Evolutionary conservation across 2,329 filamentous ascomycete species (phyloP), one percentile per base, ranked within the genome.

Genomic region (Alternaria hordeiaustralica): DNA sequence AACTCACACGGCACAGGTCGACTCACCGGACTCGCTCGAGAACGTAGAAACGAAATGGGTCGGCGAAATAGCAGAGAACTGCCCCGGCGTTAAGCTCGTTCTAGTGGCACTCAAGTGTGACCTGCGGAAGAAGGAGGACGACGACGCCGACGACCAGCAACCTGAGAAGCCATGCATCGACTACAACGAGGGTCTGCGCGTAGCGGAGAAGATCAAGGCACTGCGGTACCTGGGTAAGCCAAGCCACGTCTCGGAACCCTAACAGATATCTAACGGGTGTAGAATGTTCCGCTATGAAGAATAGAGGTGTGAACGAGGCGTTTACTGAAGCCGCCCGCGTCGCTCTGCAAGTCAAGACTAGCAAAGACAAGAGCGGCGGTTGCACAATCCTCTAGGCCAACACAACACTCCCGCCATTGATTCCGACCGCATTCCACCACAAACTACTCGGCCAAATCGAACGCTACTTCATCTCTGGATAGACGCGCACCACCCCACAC

Each of bases 41-140:
- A 99, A 99, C 87, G 94, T 99, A 65, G 94, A 97, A 81, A 95
- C 93, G 73, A 99, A 99, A 84, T 99, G 96, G 96, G 93, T 97
- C 6, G 92, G 93, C 66, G 96, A 99, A 82, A 99, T 99, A 71
- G 92, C 94, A 67, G 96, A 99, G 83, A 97, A 99, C 83, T 98
- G 96, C 82, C 93, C 94, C 2, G 93, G 92, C 62, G 96, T 97
- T 68, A 97, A 96, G 81, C 88, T 99, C 49, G 96, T 99, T 18
- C 87, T 99, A 8, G 94, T 97, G 5, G 96, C 96, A 23, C 87
- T 99, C 71, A 99, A 99, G 84, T 99, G 96, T 84, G 96, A 99
- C 82, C 83, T 99, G 75, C 89, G 96, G 71, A 95, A 97, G 82
- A 87, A 89, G 58, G 83, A 84, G 67, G 88, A 87, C 41, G 88